Evolutionary conservation across 208 protist genomes (phyloP).

Genomic region (Acanthamoeba sp.): DNA sequence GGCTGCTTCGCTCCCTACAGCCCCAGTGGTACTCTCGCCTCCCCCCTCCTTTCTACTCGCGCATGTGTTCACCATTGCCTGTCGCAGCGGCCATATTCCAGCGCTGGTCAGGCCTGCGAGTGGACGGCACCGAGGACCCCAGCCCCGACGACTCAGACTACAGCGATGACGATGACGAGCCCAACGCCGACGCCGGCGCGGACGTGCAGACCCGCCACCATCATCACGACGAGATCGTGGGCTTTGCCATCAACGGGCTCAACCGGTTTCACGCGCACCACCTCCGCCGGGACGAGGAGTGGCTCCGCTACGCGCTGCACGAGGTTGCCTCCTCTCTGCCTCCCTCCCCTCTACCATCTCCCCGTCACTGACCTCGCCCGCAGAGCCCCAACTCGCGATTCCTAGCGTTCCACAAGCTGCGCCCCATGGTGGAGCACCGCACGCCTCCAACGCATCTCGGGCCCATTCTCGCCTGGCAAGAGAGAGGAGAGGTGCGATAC

Average conservation of each 20-base stretch:
- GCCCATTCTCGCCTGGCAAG: slow-evolving; percentile 13
- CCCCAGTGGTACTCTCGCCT: too few species aligned
- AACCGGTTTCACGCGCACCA: slow-evolving; percentile 34
- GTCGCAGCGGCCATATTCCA: neutral
- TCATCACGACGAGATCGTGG: slow-evolving; percentile 13
- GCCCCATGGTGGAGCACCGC: slow-evolving; percentile 26
- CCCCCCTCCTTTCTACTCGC: neutral
- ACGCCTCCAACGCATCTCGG: slow-evolving; percentile 20
- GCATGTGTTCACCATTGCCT: too few species aligned
- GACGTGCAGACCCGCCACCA: slow-evolving; percentile 15
- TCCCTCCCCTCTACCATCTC: neutral
- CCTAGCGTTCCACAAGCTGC: slow-evolving; percentile 5
- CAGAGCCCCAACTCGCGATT: slow-evolving; percentile 52
- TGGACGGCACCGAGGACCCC: neutral
- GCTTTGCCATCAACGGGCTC: slow-evolving; percentile 32
- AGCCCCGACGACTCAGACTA: neutral
- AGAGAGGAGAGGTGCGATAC: neutral
- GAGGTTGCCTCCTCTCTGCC: neutral
- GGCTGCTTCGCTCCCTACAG: too few species aligned
- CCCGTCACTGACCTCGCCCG: neutral
- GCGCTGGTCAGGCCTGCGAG: slow-evolving; percentile 18
- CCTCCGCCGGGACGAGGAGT: neutral
- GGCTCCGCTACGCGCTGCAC: slow-evolving; percentile 8
- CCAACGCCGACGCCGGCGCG: slow-evolving; percentile 31
- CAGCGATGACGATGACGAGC: neutral